Percentiles rank a stretch among this genome's conserved stretches.
phyloP scores from a whole-genome alignment of 257 asterid genomes.

The Scutellaria minor region DNA sequence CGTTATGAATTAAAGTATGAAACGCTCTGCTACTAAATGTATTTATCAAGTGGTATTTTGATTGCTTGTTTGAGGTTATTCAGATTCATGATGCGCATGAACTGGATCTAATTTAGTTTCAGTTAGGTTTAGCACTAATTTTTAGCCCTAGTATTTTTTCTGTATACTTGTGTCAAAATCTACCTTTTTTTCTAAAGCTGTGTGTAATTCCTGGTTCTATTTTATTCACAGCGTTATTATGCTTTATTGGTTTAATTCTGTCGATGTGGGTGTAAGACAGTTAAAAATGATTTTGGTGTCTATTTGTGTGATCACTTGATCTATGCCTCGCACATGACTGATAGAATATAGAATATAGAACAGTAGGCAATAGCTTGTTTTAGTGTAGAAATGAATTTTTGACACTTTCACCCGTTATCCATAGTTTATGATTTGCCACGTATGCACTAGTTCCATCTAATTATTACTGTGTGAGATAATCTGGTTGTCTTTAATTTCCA shows the following conservation, averaged over 20 bases:
- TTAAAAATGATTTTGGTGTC: slow-evolving; percentile 13
- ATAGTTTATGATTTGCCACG: slow-evolving; percentile 2
- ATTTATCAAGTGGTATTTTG: background rate
- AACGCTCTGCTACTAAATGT: background rate
- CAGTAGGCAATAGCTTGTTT: background rate
- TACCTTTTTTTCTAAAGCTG: background rate
- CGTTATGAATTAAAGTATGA: slow-evolving; percentile 24
- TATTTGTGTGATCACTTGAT: slow-evolving; percentile 14
- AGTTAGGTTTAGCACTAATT: slow-evolving; percentile 26
- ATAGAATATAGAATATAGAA: background rate
- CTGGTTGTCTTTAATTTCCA: slow-evolving; percentile 1
- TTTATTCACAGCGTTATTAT: slow-evolving; percentile 9
- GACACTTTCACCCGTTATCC: background rate
- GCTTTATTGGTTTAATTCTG: slow-evolving; percentile 29
- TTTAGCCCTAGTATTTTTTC: background rate
- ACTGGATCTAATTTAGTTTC: slow-evolving; percentile 39
- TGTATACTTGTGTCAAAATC: background rate
- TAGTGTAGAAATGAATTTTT: slow-evolving; percentile 10
- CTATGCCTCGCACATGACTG: slow-evolving; percentile 12
- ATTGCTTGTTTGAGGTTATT: slow-evolving; percentile 28
- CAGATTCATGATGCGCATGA: slow-evolving; percentile 31
- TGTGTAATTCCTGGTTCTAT: slow-evolving; percentile 22
- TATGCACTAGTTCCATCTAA: slow-evolving; percentile 12
- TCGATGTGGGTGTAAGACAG: background rate
- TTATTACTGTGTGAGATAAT: background rate